A percentile compares a stretch with the other conserved stretches of the same genome.
phyloP scores from a whole-genome alignment of 202 grass and related monocot species.

The Eragrostis tef region DNA sequence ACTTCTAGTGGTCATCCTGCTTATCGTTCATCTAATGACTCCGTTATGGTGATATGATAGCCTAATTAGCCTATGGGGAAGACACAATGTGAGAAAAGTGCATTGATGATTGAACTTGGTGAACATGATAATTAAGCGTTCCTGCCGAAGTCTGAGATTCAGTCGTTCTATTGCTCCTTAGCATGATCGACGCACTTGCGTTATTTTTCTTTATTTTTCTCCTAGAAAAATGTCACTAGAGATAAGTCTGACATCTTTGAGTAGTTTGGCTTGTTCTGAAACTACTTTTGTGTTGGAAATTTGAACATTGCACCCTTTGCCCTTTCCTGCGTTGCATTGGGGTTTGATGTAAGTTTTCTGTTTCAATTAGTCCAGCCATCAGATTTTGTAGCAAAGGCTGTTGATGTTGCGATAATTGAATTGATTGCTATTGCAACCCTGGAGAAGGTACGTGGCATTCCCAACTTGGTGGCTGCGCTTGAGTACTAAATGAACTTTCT shows the following conservation, averaged over 20 bases:
- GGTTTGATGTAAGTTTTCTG: conserved; percentile 35
- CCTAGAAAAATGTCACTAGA: neutral
- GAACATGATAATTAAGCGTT: neutral
- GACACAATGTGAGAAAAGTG: conserved; percentile 11
- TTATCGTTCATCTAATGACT: too few relatives aligned
- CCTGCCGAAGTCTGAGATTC: neutral
- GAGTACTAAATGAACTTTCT: conserved; percentile 26
- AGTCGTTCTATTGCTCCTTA: neutral
- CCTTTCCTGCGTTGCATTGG: neutral
- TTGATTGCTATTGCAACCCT: conserved; percentile 82
- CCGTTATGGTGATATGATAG: conserved; percentile 22
- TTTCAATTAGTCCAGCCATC: conserved; percentile 57
- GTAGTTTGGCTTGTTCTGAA: neutral
- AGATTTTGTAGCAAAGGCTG: conserved; percentile 71
- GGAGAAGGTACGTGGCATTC: conserved; percentile 63
- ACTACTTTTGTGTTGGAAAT: conserved; percentile 29
- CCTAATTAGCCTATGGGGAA: conserved; percentile 15
- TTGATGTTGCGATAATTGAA: conserved; percentile 65
- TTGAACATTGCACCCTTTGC: conserved; percentile 2
- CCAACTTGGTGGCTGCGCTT: conserved; percentile 11
- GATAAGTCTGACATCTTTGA: conserved; percentile 23
- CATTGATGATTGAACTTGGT: neutral
- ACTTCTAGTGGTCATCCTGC: too few relatives aligned
- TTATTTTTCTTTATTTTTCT: conserved; percentile 33
- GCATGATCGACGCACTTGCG: neutral